These are phyloP conservation scores for Meyerozyma sp. DNA, from an alignment of 1,139 yeast species.

Conservation along the genomic window DNA sequence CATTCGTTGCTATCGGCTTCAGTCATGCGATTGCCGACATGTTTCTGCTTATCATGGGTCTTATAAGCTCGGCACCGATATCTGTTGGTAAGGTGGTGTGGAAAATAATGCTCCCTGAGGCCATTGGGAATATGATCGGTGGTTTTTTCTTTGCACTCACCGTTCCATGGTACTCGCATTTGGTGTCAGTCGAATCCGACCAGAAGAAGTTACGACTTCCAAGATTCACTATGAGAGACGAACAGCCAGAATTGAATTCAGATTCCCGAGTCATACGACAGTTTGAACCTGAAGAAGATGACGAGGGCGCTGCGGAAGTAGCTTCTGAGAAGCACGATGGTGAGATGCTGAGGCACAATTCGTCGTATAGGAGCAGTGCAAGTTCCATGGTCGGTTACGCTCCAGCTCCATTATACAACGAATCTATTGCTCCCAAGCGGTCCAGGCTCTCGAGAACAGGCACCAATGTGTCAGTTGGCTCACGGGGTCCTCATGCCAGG, in stretches of 20 bases:
- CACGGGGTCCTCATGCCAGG: slow-evolving; percentile 17
- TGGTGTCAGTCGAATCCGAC: slow-evolving; percentile 66
- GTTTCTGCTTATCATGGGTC: slow-evolving; percentile 59
- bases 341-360: background rate
- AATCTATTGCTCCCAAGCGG: background rate
- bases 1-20: slow-evolving; percentile 70
- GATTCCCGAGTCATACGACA: slow-evolving; percentile 70
- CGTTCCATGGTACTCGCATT: slow-evolving; percentile 65
- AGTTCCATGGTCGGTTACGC: background rate
- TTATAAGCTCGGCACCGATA: slow-evolving; percentile 58
- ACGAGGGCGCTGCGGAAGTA: slow-evolving; percentile 11
- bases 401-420: background rate
- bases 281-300: slow-evolving; percentile 11
- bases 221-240: slow-evolving; percentile 63
- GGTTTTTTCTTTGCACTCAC: slow-evolving; percentile 58
- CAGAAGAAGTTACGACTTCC: slow-evolving; percentile 57
- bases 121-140: slow-evolving; percentile 68
- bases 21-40: slow-evolving; percentile 81
- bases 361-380: background rate
- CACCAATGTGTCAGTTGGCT: background rate
- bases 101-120: slow-evolving; percentile 65
- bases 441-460: background rate
- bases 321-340: background rate
- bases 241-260: slow-evolving; percentile 69
- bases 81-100: slow-evolving; percentile 63